These are phyloP conservation scores for Sclerotinia sclerotiorum DNA, from an alignment of 2,329 filamentous ascomycete genomes.

Conservation along the genomic window DNA sequence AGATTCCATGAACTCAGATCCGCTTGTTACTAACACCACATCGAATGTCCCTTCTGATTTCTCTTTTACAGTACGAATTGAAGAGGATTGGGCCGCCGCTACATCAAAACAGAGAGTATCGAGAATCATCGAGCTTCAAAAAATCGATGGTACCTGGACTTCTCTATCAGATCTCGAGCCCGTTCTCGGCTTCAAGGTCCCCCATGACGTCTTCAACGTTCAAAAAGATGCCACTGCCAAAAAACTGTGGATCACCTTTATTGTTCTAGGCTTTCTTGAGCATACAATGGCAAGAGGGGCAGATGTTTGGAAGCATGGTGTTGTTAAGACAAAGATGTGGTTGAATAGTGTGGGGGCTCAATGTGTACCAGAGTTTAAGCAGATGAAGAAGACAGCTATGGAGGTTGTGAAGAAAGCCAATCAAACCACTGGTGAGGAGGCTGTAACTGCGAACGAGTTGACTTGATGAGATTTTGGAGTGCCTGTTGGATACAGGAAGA, in stretches of 20 bases:
- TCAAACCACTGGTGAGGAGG: background rate
- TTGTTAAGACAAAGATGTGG: constrained; percentile 58
- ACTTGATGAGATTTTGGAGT: background rate
- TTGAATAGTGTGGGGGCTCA: constrained; percentile 36
- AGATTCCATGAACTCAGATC: background rate
- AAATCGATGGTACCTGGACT: constrained; percentile 55
- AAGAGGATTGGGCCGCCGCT: background rate
- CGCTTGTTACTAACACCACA: background rate
- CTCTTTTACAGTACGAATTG: background rate
- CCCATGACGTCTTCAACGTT: constrained; percentile 12
- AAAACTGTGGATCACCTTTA: background rate
- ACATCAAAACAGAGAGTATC: background rate
- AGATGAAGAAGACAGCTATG: constrained; percentile 24
- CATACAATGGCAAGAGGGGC: constrained; percentile 45
- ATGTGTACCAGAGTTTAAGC: background rate
- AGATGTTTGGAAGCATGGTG: constrained; percentile 65
- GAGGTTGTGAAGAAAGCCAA: background rate
- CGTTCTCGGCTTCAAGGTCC: constrained; percentile 26
- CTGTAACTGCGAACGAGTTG: background rate
- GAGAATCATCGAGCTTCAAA: constrained; percentile 53
- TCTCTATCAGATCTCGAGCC: background rate
- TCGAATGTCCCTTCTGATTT: background rate
- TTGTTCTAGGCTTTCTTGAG: constrained; percentile 53
- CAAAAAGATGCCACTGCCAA: constrained; percentile 24
- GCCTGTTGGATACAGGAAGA: background rate